Evolutionary conservation across 805 yeast genomes (phyloP).

Genomic region (Lachancea cidri): DNA sequence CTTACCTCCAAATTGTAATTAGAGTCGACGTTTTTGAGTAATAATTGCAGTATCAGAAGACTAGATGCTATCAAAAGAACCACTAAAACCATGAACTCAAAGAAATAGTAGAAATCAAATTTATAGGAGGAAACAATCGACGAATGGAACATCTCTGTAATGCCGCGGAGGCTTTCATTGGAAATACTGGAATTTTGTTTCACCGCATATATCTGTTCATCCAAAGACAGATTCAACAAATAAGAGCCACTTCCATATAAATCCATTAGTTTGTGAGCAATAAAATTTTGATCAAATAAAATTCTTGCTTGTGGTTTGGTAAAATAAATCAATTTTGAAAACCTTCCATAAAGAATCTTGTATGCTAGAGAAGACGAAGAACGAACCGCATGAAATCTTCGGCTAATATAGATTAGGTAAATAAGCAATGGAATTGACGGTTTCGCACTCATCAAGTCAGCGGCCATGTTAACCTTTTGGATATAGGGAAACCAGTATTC

Average conservation of each 20-base stretch:
- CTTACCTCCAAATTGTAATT: not conserved
- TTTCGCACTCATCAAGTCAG: not conserved
- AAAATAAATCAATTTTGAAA: conserved; percentile 5
- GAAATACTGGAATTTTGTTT: not conserved
- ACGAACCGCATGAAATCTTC: conserved; percentile 12
- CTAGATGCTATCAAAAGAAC: conserved; percentile 48
- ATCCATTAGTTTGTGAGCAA: conserved; percentile 10
- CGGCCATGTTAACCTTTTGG: not conserved
- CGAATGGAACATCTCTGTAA: conserved; percentile 14
- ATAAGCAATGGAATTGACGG: not conserved
- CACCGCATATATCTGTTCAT: conserved; percentile 10
- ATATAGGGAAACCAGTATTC: not conserved
- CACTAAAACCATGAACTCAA: conserved; percentile 52
- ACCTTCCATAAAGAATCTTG: conserved; percentile 10
- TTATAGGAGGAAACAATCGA: conserved; percentile 33
- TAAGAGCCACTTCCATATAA: conserved; percentile 2
- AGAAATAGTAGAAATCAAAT: conserved; percentile 45
- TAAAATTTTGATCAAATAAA: conserved; percentile 11
- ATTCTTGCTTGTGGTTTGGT: conserved; percentile 8
- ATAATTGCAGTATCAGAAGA: conserved; percentile 39
- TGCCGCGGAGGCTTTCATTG: not conserved
- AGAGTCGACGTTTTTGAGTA: conserved; percentile 6
- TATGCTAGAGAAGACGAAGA: conserved; percentile 19
- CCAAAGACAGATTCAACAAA: conserved; percentile 6
- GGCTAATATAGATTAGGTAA: conserved; percentile 11